Base-by-base conservation (phyloP, 306 rosid genomes). In the Ormosia semicastrata region DNA sequence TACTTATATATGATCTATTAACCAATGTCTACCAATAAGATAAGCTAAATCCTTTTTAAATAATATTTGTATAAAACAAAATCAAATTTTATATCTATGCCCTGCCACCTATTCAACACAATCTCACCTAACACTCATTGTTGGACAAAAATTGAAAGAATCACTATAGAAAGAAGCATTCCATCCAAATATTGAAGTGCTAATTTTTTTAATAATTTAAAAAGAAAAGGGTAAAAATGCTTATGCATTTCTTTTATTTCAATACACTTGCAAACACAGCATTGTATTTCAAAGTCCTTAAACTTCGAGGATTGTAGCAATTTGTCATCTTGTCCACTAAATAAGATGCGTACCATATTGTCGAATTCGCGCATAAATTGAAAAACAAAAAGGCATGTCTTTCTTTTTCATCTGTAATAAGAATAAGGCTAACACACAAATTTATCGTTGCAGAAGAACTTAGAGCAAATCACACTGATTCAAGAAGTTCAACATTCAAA, bases 111-210 rank as follows among this genome's bases (percentile, higher is more conserved):
- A 74, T 81, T 74, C 43, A 81, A 44, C 63, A 36, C 43, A 65
- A 54, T 33, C 81, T 74, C 75, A 74, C 81, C 85, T 73, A 81
- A 74, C 85, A 33, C 81, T 65, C 73, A n/a, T 74, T 81, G 76
- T 81, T 54, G 72, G 76, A 74, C 54, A 33, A 65, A 41, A 49
- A 17, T 63, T 73, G 79, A 65, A 64, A 53, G 64, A 41, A 41
- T 71, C 36, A 14, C 64, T 5, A 24, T 14, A 62, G 84, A 71
- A 80, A 80, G 84, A 60, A 71, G 62, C 77, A 70, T 58, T 71
- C 14, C 72, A 80, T 80, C 84, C 36, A 56, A 24, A 18, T 29
- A 49, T 58, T 75, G 32, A 59, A 75, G 11, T n/a, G 9, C 36
- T 3, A 53, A 32, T n/a, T 57, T 11, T 73, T 39, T 29, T 17